Conservation (phyloP, 192 early-diverging fungal species). For the Tieghemiomyces parasiticus region DNA sequence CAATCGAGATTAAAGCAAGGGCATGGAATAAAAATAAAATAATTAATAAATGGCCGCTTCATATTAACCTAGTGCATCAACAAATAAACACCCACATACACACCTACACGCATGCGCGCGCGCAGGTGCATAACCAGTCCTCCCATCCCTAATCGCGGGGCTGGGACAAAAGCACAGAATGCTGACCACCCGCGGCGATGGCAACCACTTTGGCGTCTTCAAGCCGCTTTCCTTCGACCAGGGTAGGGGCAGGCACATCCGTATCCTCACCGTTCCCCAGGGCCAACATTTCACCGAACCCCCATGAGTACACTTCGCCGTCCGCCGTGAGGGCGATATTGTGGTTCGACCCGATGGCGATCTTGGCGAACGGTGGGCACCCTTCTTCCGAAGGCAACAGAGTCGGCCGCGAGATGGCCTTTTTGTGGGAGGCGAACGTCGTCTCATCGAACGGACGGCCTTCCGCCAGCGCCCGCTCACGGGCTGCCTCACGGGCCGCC, state of each 20-base stretch:
- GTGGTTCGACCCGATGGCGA: slow-evolving; percentile 48
- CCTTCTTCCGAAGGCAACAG: slow-evolving; percentile 27
- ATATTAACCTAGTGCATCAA: no score
- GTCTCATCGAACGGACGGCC: slow-evolving; percentile 13
- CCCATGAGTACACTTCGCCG: slow-evolving; percentile 69
- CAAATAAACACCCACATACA: no score
- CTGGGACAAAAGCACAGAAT: slow-evolving; percentile 38
- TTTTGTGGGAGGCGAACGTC: slow-evolving; percentile 26
- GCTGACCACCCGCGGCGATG: slow-evolving; percentile 70
- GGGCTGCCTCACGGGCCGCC: slow-evolving; percentile 11
- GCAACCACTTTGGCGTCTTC: slow-evolving; percentile 42
- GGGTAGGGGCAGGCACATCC: slow-evolving; percentile 48
- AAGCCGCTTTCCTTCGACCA: slow-evolving; percentile 50
- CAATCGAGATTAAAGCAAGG: no score
- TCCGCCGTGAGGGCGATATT: slow-evolving; percentile 36
- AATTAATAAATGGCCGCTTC: no score
- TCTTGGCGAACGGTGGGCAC: slow-evolving; percentile 23
- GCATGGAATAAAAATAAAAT: no score
- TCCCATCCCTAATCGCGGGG: background rate
- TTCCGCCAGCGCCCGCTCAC: slow-evolving; percentile 5
- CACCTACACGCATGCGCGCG: no score
- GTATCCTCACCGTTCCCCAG: slow-evolving; percentile 64
- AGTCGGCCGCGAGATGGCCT: slow-evolving; percentile 40
- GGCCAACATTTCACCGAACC: slow-evolving; percentile 74
- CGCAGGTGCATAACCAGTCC: no score